Conservation (phyloP, 164 flowering plant species). For the Stephania yunnanensis region DNA sequence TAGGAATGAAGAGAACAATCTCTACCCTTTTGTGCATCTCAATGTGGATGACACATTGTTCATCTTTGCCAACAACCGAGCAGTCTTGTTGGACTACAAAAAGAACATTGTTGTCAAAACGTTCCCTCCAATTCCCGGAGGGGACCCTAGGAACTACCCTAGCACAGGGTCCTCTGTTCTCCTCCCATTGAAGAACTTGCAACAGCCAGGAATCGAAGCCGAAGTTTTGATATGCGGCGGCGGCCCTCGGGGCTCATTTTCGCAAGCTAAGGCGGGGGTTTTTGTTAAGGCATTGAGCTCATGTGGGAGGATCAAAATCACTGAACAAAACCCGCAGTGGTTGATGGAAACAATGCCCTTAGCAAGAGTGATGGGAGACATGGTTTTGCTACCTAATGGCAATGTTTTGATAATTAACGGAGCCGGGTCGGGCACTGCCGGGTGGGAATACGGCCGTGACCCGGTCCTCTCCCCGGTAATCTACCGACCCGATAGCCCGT, state of each 20-base stretch:
- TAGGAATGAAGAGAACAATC: slow-evolving; percentile 31
- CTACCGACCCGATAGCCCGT: slow-evolving; percentile 27
- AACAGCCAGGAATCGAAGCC: slow-evolving; percentile 12
- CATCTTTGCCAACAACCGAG: slow-evolving; percentile 39
- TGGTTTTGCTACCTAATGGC: slow-evolving; percentile 46
- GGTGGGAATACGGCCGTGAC: slow-evolving; percentile 40
- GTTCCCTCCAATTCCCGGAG: slow-evolving; percentile 35
- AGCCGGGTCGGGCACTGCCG: slow-evolving; percentile 38
- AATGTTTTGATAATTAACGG: slow-evolving; percentile 48
- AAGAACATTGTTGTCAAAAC: slow-evolving; percentile 22
- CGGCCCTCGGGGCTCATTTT: slow-evolving; percentile 35
- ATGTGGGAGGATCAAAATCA: slow-evolving; percentile 44
- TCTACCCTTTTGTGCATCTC: slow-evolving; percentile 44
- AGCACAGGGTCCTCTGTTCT: slow-evolving; percentile 47
- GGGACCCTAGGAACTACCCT: slow-evolving; percentile 38
- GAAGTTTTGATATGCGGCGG: slow-evolving; percentile 60
- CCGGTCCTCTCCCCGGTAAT: slow-evolving; percentile 38
- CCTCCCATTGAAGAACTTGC: slow-evolving; percentile 28
- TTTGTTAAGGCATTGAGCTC: slow-evolving; percentile 31
- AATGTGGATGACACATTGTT: slow-evolving; percentile 40
- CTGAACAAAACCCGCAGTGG: slow-evolving; percentile 42
- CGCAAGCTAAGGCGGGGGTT: slow-evolving; percentile 8
- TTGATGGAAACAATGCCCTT: slow-evolving; percentile 48
- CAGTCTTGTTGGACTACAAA: slow-evolving; percentile 32
- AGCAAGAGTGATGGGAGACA: slow-evolving; percentile 52